A percentile compares a stretch with the other conserved stretches of the same genome.
Evolutionary conservation across 2,329 filamentous ascomycete species (phyloP).

Genomic region (Fusarium longipes): DNA sequence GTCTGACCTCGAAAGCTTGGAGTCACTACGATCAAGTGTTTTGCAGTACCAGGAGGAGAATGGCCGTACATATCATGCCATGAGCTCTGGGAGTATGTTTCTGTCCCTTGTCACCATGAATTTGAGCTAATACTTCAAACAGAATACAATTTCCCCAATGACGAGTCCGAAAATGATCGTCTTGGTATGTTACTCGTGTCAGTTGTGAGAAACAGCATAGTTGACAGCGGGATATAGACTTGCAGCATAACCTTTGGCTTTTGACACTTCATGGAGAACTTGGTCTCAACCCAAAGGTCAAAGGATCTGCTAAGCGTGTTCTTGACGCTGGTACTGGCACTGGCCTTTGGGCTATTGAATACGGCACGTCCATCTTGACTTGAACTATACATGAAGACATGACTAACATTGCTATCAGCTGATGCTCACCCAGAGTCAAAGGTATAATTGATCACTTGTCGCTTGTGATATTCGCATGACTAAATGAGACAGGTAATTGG

Average conservation of each 20-base stretch:
- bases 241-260: conserved; percentile 20
- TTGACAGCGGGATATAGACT: neutral
- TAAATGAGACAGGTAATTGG: neutral
- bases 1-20: conserved; percentile 3
- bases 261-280: conserved; percentile 11
- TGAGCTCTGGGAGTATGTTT: conserved; percentile 6
- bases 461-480: fast-evolving
- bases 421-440: conserved; percentile 9
- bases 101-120: fast-evolving
- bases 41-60: conserved; percentile 15
- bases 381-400: fast-evolving
- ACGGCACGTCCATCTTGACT: neutral
- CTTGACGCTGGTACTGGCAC: conserved; percentile 17
- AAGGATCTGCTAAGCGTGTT: neutral
- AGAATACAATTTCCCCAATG: conserved; percentile 19
- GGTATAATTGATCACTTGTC: neutral
- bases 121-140: fast-evolving
- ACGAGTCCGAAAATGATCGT: conserved; percentile 10
- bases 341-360: conserved; percentile 17
- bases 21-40: conserved; percentile 15
- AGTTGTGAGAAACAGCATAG: fast-evolving
- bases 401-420: neutral
- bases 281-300: conserved; percentile 1
- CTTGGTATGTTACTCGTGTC: neutral
- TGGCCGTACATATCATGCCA: conserved; percentile 5